Base-by-base conservation (phyloP, 345 rosid genomes). In the Aegle marmelos region DNA sequence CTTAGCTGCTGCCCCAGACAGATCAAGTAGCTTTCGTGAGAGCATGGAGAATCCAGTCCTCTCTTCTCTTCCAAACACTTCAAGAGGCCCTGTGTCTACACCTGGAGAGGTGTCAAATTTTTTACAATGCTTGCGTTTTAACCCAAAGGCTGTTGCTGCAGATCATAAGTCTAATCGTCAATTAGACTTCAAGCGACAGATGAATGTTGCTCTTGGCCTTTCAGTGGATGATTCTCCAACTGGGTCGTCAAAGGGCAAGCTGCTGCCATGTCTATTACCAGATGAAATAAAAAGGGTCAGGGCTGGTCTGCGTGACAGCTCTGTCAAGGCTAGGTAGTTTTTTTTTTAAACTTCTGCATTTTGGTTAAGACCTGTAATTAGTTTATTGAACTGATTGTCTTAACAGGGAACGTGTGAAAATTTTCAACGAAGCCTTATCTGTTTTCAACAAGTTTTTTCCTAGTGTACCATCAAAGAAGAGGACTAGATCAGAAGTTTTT, bases 21-120 rank as follows among this genome's bases (percentile, higher is more conserved):
- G 95, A 89, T 91, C 98, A 17, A 85, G 94, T 79, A 92, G 95
- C 84, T 96, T 92, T 74, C 94, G 94, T 14, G 97, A 93, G 87
- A 84, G 89, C 70, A 82, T 87, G 86, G 99, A 91, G 80, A 88
- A 86, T 83, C 89, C 91, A 67, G 83, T 86, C 81, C 79, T 89
- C 36, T 79, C 95, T 81, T 90, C 98, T 88, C 88, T 88, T 72
- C 90, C 92, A 65, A 88, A 77, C 81, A 83, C 87, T 89, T 79
- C 88, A 21, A 87, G 94, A 88, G 92, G 88, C 85, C 86, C 87
- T 85, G 84, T 91, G 77, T 77, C 81, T 83, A 83, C 90, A 50
- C 97, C 90, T 78, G 87, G 83, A 61, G 98, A 96, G 75, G 90
- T 92, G 76, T 76, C 83, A 67, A 91, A 77, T 83, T 96, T 94